These are phyloP conservation scores for Erodium texanum DNA, from an alignment of 441 rosid genomes.

Conservation along the genomic window DNA sequence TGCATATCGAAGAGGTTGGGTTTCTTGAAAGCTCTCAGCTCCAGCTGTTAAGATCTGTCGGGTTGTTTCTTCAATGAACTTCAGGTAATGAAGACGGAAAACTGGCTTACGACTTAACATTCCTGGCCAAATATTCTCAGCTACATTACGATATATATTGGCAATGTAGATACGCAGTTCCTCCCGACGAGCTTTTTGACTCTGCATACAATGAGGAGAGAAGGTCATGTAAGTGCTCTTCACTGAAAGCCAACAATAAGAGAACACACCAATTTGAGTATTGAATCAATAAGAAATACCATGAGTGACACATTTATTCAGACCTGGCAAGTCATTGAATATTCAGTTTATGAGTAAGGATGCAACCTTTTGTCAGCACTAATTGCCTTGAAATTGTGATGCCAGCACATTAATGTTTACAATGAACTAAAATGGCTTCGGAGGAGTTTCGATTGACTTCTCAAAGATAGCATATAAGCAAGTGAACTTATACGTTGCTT, in stretches of 20 bases:
- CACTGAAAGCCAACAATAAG: conserved; percentile 4
- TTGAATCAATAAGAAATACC: neutral
- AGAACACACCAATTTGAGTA: conserved; percentile 10
- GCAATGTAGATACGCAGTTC: conserved; percentile 86
- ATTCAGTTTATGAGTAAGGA: neutral
- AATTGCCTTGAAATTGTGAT: conserved; percentile 4
- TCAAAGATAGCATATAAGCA: neutral
- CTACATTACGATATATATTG: conserved; percentile 72
- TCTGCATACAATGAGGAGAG: conserved; percentile 42
- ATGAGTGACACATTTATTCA: conserved; percentile 1
- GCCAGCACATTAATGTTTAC: neutral
- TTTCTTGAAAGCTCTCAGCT: conserved; percentile 83
- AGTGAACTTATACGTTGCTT: neutral
- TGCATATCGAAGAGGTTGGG: conserved; percentile 88
- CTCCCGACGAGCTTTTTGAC: conserved; percentile 92
- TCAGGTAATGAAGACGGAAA: conserved; percentile 85
- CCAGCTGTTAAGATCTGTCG: conserved; percentile 53
- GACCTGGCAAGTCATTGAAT: conserved; percentile 4
- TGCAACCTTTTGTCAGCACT: neutral
- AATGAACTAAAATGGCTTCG: too few species aligned
- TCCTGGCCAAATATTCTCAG: conserved; percentile 98
- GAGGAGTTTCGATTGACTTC: neutral
- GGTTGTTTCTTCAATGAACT: conserved; percentile 83
- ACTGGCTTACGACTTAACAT: conserved; percentile 77
- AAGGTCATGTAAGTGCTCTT: conserved; percentile 15